Evolutionary conservation across 352 stramenopile genomes (phyloP).

Genomic region (Elongisporangium prolatum): DNA sequence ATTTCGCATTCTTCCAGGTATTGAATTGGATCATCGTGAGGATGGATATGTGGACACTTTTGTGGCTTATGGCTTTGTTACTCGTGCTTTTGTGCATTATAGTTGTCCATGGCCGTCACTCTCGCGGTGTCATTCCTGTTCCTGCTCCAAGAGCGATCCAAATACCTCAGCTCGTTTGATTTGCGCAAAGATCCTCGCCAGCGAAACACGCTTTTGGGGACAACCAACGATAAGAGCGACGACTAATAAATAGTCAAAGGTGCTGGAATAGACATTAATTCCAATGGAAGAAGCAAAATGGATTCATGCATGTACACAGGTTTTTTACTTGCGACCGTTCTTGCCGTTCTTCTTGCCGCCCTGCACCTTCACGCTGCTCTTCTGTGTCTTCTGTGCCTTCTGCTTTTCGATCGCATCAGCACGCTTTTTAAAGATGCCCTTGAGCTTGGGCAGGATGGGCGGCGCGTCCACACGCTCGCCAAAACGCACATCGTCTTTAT

Average conservation of each 20-base stretch:
- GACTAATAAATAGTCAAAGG: constrained; percentile 19
- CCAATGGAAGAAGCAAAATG: background rate
- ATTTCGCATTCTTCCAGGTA: constrained; percentile 78
- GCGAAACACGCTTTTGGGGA: constrained; percentile 30
- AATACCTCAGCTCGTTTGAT: constrained; percentile 79
- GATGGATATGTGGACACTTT: constrained; percentile 1
- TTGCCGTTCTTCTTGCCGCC: constrained; percentile 9
- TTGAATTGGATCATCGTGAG: background rate
- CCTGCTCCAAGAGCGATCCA: constrained; percentile 56
- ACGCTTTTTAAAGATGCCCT: constrained; percentile 79
- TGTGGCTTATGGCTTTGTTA: background rate
- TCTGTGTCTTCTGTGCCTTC: constrained; percentile 16
- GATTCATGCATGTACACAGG: constrained; percentile 3
- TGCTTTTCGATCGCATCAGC: constrained; percentile 40
- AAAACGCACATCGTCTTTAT: constrained; percentile 56
- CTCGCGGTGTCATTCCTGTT: constrained; percentile 40
- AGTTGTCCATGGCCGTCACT: constrained; percentile 51
- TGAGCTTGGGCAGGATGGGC: constrained; percentile 76
- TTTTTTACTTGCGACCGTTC: constrained; percentile 5
- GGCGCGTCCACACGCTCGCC: constrained; percentile 78
- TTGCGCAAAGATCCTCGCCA: constrained; percentile 61
- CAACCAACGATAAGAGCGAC: constrained; percentile 27
- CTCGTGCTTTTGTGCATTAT: constrained; percentile 1
- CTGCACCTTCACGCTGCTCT: constrained; percentile 1
- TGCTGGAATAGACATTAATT: background rate